phyloP scores from a whole-genome alignment of 208 protist species.

The Leishmania guyanensis region DNA sequence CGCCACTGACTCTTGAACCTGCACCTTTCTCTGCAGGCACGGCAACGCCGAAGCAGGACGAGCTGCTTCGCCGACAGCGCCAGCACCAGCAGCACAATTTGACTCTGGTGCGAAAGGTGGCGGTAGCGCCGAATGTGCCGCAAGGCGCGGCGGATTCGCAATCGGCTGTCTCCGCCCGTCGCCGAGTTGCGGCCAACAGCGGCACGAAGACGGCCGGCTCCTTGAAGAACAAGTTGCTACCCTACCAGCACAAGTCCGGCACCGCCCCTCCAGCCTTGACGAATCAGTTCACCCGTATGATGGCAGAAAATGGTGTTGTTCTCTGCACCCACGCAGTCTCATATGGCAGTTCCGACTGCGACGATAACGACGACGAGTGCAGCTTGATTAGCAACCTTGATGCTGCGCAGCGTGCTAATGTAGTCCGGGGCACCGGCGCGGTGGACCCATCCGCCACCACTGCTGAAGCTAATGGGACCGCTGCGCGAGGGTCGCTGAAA shows the following conservation, averaged over 20 bases:
- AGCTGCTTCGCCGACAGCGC: neutral
- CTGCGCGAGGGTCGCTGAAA: neutral
- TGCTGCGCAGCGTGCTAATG: neutral
- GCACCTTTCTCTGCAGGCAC: neutral
- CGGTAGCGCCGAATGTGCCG: neutral
- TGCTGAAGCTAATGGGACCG: neutral
- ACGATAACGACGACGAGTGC: neutral
- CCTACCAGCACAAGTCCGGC: too few species aligned
- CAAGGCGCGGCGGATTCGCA: too few species aligned
- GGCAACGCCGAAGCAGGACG: neutral
- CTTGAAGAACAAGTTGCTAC: neutral
- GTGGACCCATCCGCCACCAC: neutral
- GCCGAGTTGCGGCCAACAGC: neutral
- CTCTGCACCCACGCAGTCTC: neutral
- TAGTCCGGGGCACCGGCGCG: neutral
- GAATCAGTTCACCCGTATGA: neutral
- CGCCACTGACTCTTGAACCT: neutral
- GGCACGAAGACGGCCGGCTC: neutral
- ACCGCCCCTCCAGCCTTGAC: neutral
- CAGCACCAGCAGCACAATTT: neutral
- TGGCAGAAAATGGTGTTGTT: neutral
- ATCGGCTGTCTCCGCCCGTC: neutral
- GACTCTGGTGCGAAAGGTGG: neutral
- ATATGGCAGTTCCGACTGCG: neutral
- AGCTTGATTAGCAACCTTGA: slow-evolving; percentile 2